Conservation (phyloP, 805 yeast species). For the Candida methanosorbosa region DNA sequence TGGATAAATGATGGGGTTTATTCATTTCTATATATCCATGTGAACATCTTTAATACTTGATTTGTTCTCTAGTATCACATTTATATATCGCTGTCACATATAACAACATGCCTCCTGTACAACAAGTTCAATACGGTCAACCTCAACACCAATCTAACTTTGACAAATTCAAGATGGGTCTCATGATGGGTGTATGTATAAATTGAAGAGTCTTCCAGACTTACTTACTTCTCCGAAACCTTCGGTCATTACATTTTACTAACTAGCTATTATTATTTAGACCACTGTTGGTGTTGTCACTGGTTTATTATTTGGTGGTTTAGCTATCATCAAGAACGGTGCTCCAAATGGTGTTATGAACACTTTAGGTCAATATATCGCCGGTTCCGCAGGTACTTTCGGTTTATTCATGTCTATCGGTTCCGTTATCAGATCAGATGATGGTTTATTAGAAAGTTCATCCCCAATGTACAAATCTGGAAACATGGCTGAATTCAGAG, state of each 20-base stretch:
- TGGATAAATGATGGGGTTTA: too few species aligned
- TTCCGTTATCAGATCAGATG: constrained; percentile 78
- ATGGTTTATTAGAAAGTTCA: constrained; percentile 15
- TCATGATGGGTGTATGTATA: constrained; percentile 78
- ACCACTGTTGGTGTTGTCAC: constrained; percentile 76
- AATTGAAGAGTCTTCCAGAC: too few species aligned
- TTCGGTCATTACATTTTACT: not conserved
- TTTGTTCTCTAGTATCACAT: too few species aligned
- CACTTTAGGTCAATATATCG: constrained; percentile 92
- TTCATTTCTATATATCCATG: too few species aligned
- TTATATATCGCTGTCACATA: not conserved
- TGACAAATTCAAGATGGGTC: constrained; percentile 96
- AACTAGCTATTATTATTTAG: not conserved
- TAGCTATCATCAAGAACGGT: constrained; percentile 83
- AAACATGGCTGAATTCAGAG: constrained; percentile 28
- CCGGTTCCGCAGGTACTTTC: constrained; percentile 94
- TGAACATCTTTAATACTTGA: too few species aligned
- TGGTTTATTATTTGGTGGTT: constrained; percentile 91
- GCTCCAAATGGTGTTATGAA: constrained; percentile 98
- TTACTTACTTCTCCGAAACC: not conserved
- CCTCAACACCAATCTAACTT: constrained; percentile 72
- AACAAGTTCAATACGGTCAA: constrained; percentile 48
- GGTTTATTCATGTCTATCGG: constrained; percentile 97
- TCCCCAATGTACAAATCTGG: constrained; percentile 15
- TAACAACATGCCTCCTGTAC: constrained; percentile 54